Conservation (phyloP, 1,284 basidiomycete species). For the Taiwanofungus camphoratus region DNA sequence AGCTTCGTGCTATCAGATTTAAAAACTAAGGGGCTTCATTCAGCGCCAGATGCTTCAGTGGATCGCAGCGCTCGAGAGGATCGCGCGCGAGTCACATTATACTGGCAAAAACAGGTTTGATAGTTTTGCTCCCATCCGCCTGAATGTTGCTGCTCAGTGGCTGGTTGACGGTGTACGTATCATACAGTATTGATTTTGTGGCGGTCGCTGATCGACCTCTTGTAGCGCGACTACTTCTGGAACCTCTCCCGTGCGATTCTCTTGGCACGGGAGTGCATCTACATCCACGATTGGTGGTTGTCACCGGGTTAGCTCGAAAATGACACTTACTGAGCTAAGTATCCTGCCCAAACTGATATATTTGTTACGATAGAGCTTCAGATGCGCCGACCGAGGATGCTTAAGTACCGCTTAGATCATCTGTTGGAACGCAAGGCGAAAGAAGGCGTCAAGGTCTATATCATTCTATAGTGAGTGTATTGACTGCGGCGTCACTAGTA, state of each 20-base stretch:
- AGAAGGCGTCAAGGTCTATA: conserved; percentile 94
- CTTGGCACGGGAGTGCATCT: conserved; percentile 85
- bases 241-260: conserved; percentile 92
- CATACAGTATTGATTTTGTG: too few relatives aligned
- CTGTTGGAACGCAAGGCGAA: conserved; percentile 90
- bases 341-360: neutral
- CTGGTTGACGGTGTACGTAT: conserved; percentile 89
- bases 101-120: conserved; percentile 83
- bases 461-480: conserved; percentile 81
- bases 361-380: conserved; percentile 58
- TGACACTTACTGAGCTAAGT: neutral
- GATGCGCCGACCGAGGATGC: conserved; percentile 78
- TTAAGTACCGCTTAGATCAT: conserved; percentile 84
- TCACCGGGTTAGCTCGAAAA: conserved; percentile 56
- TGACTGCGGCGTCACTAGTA: neutral
- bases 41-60: conserved; percentile 97
- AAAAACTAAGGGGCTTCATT: neutral
- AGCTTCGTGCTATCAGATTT: too few relatives aligned
- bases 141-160: conserved; percentile 96
- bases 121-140: conserved; percentile 90
- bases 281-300: conserved; percentile 97
- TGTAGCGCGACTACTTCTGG: conserved; percentile 93
- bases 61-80: conserved; percentile 88
- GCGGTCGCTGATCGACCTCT: neutral
- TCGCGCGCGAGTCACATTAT: conserved; percentile 76